Percentiles rank a stretch among this genome's conserved stretches.
phyloP scores from a whole-genome alignment of 2,329 filamentous ascomycete genomes.

The Fusarium tupiense region DNA sequence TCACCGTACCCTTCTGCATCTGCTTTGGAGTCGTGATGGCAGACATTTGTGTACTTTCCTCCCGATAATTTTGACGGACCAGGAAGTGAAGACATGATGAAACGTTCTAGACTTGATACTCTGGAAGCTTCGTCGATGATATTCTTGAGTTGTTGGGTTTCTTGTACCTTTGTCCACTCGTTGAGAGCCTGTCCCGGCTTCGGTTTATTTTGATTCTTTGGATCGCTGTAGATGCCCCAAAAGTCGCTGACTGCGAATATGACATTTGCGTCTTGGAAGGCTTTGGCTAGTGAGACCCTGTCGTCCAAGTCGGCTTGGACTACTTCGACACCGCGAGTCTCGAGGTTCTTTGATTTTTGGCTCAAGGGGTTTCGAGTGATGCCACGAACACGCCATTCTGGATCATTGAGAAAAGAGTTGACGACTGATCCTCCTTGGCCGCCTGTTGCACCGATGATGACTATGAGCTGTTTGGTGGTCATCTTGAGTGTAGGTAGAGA shows the following conservation, averaged over 20 bases:
- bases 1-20: not conserved
- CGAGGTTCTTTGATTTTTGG: not conserved
- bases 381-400: constrained; percentile 1
- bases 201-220: not conserved
- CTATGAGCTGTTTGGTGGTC: not conserved
- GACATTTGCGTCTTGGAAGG: not conserved
- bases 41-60: constrained; percentile 3
- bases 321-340: not conserved
- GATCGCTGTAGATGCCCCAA: constrained; percentile 5
- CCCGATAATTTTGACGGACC: not conserved
- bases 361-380: constrained; percentile 6
- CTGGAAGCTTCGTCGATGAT: constrained; percentile 1
- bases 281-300: not conserved
- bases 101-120: not conserved
- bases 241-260: constrained; percentile 5
- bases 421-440: constrained; percentile 3
- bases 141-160: constrained; percentile 4
- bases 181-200: not conserved
- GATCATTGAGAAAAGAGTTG: constrained; percentile 1
- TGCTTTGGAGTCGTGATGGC: not conserved
- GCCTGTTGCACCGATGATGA: constrained; percentile 5
- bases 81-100: constrained; percentile 5
- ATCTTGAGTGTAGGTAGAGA: not conserved
- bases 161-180: not conserved
- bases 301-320: constrained; percentile 8